Percentiles rank a stretch among this genome's conserved stretches.
phyloP scores from a whole-genome alignment of 2,329 filamentous ascomycete genomes.

The Fusarium piperis region DNA sequence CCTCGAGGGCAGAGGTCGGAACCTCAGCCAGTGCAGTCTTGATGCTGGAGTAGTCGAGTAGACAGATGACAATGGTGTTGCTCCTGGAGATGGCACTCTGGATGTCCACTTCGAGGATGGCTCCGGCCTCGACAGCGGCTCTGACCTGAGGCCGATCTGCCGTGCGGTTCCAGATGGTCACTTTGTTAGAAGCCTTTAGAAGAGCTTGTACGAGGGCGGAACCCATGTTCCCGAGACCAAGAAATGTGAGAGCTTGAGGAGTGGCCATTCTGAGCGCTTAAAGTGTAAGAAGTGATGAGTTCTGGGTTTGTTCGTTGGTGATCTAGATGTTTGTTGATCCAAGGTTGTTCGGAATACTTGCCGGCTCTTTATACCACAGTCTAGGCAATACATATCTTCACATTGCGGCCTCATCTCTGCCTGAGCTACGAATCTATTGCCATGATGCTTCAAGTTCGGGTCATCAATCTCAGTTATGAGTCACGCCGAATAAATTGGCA shows the following conservation, averaged over 20 bases:
- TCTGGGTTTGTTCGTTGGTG: background rate
- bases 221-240: background rate
- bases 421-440: background rate
- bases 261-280: background rate
- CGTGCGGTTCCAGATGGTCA: background rate
- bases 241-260: background rate
- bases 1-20: background rate
- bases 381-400: background rate
- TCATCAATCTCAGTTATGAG: background rate
- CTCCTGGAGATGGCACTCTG: background rate
- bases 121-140: background rate
- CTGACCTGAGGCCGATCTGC: background rate
- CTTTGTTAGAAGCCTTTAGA: background rate
- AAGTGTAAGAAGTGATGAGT: background rate
- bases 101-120: background rate
- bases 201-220: background rate
- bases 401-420: background rate
- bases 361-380: background rate
- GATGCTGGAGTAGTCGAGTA: background rate
- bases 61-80: background rate
- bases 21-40: background rate
- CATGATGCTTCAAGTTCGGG: background rate
- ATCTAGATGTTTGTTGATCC: background rate
- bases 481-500: background rate
- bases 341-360: background rate